Evolutionary conservation across 805 yeast genomes (phyloP).

Genomic region (Blastobotrys parvus): DNA sequence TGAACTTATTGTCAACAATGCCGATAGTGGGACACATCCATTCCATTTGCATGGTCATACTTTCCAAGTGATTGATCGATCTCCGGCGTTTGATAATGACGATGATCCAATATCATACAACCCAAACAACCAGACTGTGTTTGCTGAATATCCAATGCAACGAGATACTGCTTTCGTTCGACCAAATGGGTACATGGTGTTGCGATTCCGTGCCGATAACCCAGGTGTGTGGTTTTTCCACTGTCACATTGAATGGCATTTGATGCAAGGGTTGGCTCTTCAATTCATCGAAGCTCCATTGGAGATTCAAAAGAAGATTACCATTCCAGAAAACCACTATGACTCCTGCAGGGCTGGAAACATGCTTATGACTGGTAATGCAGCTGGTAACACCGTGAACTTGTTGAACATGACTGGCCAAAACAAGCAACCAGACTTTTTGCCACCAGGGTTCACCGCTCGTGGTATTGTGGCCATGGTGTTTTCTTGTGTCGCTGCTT

Average conservation of each 20-base stretch:
- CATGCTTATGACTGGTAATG: conserved; percentile 62
- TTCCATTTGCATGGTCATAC: conserved; percentile 95
- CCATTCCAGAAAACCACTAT: conserved; percentile 51
- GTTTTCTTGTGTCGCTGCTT: conserved; percentile 80
- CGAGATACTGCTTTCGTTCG: conserved; percentile 77
- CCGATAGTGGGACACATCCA: conserved; percentile 90
- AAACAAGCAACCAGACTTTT: conserved; percentile 52
- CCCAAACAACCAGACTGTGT: conserved; percentile 39
- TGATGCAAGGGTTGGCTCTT: conserved; percentile 86
- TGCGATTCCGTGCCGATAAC: conserved; percentile 85
- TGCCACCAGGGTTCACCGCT: conserved; percentile 90
- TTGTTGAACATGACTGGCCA: conserved; percentile 61
- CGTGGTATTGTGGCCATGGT: conserved; percentile 91
- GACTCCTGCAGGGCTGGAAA: conserved; percentile 52
- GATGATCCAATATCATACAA: conserved; percentile 53
- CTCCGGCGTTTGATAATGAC: conserved; percentile 45
- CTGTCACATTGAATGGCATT: conserved; percentile 98
- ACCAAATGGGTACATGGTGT: conserved; percentile 77
- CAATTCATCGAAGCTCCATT: conserved; percentile 77
- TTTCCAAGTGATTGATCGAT: conserved; percentile 78
- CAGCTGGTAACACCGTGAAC: conserved; percentile 73
- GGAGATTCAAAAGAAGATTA: conserved; percentile 35
- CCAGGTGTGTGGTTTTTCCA: conserved; percentile 99
- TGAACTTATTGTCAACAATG: conserved; percentile 76
- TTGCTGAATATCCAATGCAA: conserved; percentile 69